Base-by-base conservation (phyloP, 495 filamentous ascomycete species). In the Beverwykella pulmonaria region DNA sequence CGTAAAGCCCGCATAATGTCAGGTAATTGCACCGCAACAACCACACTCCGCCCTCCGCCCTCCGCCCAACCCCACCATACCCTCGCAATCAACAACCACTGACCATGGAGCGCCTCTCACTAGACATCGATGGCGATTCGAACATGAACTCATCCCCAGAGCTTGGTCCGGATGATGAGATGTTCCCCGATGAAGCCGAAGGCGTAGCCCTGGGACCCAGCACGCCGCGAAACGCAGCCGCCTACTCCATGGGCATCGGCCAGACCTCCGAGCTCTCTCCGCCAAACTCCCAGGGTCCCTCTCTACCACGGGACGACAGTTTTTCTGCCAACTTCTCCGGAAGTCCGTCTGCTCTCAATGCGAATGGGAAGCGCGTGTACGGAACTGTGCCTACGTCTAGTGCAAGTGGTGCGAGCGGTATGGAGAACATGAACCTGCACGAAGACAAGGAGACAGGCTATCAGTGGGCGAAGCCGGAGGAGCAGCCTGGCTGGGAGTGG, bases 81-180 rank as follows among this genome's bases (percentile, higher is more conserved):
- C 15, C 30, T 19, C 47, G 29, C 5, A 68, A 41, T 7, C 8
- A 44, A 44, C 39, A 29, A 15, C 7, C n/a, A 30, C 36, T 49
- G 30, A 57, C 30, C 1, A 57, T 34, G 26, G 34, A 54, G 20
- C 48, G 20, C 19, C 29, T 15, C 55, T 59, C 44, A 15, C 12
- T 27, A 71, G 82, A 86, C 64, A 74, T 68, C 59, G 84, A 86
- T 75, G 82, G 83, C 12, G 84, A 87, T 73, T 83, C 81, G 48
- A 79, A 80, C 63, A 87, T 87, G 85, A 63, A 68, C 58, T 75
- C 73, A 36, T 79, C 80, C 29, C 83, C 82, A 20, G 85, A 82
- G 12, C 49, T 68, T 12, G 57, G 50, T 5, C 25, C 30, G 20
- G 80, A 79, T 44, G 71, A 74, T 63, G 75, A 78, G 47, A 68